Evolutionary conservation across 2,329 filamentous ascomycete species (phyloP).

Genomic region (Xylariaceae sp.): DNA sequence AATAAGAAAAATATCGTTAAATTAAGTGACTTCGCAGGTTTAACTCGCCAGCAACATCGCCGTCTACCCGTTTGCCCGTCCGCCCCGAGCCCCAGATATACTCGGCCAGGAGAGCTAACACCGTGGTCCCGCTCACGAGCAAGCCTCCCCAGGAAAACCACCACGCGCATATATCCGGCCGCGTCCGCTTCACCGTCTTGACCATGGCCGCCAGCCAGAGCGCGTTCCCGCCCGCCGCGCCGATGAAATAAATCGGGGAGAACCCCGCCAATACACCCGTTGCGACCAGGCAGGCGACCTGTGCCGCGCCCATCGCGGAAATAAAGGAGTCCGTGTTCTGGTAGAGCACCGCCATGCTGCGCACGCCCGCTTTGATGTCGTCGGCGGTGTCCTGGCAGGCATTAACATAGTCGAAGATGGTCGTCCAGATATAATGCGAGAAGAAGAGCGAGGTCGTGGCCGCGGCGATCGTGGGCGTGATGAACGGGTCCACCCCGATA

Average conservation of each 20-base stretch:
- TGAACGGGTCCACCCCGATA: slow-evolving; percentile 42
- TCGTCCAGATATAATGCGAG: slow-evolving; percentile 41
- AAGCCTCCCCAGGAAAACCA: slow-evolving; percentile 26
- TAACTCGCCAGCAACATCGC: too few relatives aligned
- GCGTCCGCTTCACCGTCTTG: slow-evolving; percentile 21
- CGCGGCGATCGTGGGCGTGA: slow-evolving; percentile 26
- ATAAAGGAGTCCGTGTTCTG: slow-evolving; percentile 21
- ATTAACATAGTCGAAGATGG: slow-evolving; percentile 49
- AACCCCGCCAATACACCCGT: slow-evolving; percentile 20
- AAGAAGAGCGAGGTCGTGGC: slow-evolving; percentile 41
- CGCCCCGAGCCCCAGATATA: slow-evolving; percentile 4
- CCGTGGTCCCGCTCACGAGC: slow-evolving; percentile 23
- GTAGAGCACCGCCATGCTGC: slow-evolving; percentile 43
- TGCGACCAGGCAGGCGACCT: slow-evolving; percentile 18
- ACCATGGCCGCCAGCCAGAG: slow-evolving; percentile 21
- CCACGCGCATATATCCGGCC: slow-evolving; percentile 22
- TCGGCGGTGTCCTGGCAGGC: slow-evolving; percentile 50
- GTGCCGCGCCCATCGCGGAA: slow-evolving; percentile 1
- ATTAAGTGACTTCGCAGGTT: too few relatives aligned
- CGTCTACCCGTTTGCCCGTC: background rate
- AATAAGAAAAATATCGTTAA: too few relatives aligned
- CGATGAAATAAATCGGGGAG: background rate
- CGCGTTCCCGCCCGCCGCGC: slow-evolving; percentile 19
- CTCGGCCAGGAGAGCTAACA: slow-evolving; percentile 19
- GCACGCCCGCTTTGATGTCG: slow-evolving; percentile 46